Conservation (phyloP, 345 rosid species). For the Reutealis trisperma region DNA sequence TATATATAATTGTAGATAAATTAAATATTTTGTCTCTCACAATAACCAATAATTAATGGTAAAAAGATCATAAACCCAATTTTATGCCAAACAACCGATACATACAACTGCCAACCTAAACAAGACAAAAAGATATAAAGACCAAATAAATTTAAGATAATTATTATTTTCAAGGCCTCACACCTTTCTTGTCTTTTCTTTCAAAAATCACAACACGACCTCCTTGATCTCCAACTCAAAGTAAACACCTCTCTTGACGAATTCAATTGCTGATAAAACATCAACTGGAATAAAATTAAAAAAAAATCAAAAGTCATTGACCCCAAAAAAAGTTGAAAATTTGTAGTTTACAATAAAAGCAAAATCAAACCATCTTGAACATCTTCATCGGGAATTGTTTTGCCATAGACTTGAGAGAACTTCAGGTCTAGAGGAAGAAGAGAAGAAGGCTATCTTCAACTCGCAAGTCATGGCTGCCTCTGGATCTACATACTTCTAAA, state of each 20-base stretch:
- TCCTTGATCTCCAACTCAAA: slow-evolving; percentile 63
- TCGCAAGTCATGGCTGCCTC: slow-evolving; percentile 28
- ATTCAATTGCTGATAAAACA: slow-evolving; percentile 51
- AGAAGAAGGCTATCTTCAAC: slow-evolving; percentile 20
- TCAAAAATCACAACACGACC: slow-evolving; percentile 64
- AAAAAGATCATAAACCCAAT: too few relatives aligned
- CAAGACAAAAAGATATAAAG: too few relatives aligned
- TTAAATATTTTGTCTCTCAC: too few relatives aligned
- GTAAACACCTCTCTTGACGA: slow-evolving; percentile 56
- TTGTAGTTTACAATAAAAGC: not conserved
- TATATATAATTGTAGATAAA: too few relatives aligned
- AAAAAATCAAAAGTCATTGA: not conserved
- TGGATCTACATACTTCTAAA: not conserved
- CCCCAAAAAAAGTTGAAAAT: not conserved
- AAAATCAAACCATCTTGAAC: slow-evolving; percentile 49
- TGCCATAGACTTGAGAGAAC: slow-evolving; percentile 62
- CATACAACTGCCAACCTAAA: too few relatives aligned
- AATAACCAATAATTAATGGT: too few relatives aligned
- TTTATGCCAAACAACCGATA: too few relatives aligned
- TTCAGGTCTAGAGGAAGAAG: slow-evolving; percentile 45
- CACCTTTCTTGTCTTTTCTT: slow-evolving; percentile 37
- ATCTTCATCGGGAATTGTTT: slow-evolving; percentile 49
- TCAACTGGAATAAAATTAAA: slow-evolving; percentile 41
- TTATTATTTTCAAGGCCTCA: slow-evolving; percentile 3
- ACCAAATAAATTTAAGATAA: too few relatives aligned